A percentile compares a stretch with the other conserved stretches of the same genome.
Evolutionary conservation across 345 rosid species (phyloP).

Genomic region (Kandelia obovata): DNA sequence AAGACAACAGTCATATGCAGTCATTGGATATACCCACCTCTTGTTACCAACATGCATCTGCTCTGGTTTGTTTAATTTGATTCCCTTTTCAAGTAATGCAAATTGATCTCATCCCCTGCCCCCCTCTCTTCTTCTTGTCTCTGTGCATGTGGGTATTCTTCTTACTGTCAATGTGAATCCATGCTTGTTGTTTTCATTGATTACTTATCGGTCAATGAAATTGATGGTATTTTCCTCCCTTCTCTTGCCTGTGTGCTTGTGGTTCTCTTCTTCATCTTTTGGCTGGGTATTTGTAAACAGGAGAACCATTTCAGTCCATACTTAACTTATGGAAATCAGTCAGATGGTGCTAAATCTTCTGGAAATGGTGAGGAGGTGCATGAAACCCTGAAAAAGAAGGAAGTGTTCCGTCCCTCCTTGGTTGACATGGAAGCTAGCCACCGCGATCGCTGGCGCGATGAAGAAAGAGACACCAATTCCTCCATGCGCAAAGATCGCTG

Average conservation of each 20-base stretch:
- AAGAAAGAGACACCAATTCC: slow-evolving; percentile 83
- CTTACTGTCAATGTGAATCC: too few species aligned
- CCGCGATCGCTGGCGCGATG: slow-evolving; percentile 91
- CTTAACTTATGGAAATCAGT: slow-evolving; percentile 36
- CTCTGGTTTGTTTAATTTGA: too few species aligned
- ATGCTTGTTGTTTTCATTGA: too few species aligned
- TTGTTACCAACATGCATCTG: too few species aligned
- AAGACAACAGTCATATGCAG: too few species aligned
- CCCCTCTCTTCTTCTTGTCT: too few species aligned
- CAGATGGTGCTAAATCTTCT: slow-evolving; percentile 43
- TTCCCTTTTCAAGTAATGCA: too few species aligned
- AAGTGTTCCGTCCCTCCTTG: slow-evolving; percentile 77
- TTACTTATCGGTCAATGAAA: too few species aligned
- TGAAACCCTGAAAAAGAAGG: slow-evolving; percentile 68
- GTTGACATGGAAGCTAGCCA: slow-evolving; percentile 74
- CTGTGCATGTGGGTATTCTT: too few species aligned
- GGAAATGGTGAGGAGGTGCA: slow-evolving; percentile 58
- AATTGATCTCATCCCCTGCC: too few species aligned
- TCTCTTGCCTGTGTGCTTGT: background rate
- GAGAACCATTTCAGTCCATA: slow-evolving; percentile 44
- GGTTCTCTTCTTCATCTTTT: background rate
- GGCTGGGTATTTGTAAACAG: slow-evolving; percentile 30
- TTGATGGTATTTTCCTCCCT: background rate
- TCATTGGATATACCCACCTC: too few species aligned
- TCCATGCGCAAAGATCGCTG: slow-evolving; percentile 68